Evolutionary conservation across 805 yeast species (phyloP), one percentile per base, ranked within the genome.

Genomic region (Yamadazyma ubonensis): DNA sequence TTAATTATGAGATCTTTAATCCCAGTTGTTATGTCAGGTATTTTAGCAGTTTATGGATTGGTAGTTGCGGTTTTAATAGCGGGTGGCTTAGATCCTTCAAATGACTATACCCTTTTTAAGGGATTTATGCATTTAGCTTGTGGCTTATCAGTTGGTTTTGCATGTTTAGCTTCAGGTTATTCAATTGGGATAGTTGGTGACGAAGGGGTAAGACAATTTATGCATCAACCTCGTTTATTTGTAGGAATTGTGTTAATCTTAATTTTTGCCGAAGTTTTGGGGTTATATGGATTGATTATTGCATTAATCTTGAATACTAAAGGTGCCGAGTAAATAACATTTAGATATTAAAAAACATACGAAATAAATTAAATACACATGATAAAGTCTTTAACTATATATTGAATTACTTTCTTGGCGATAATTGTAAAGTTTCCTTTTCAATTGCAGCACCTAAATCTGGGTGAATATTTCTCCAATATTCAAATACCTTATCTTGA

Each of bases 71-170:
- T 93, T 29, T 73, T 93, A 54, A 91, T 93, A 54, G 96, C 99
- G 18, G 95, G 93, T 29, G 89, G 87, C 6, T 70, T 90, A 51
- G 76, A 83, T 18, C 97, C 97, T 26, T 63, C 78, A 28, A 79
- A 80, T 48, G 76, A 81, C 35, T 90, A 93, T 65, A 81, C 96
- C 3, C 68, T 93, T 41, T 93, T 87, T 69, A 86, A 87, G 58
- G 99, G 99, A n/a, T 89, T 89, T 63, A 88, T 93, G 95, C 99
- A 93, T 66, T 71, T 93, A 61, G 90, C 95, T 38, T 89, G 97
- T 65, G 99, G 99, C 1, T 68, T 91, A 44, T 79, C 95, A 26
- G 99, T 93, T 31, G 99, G 99, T 2, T 88, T 93, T 57, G 89
- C 98, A 3, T 90, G 98, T 62, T 73, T 93, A 58, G 90, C 98